phyloP scores from a whole-genome alignment of 148 eudicot species.

The Beta vulgaris region DNA sequence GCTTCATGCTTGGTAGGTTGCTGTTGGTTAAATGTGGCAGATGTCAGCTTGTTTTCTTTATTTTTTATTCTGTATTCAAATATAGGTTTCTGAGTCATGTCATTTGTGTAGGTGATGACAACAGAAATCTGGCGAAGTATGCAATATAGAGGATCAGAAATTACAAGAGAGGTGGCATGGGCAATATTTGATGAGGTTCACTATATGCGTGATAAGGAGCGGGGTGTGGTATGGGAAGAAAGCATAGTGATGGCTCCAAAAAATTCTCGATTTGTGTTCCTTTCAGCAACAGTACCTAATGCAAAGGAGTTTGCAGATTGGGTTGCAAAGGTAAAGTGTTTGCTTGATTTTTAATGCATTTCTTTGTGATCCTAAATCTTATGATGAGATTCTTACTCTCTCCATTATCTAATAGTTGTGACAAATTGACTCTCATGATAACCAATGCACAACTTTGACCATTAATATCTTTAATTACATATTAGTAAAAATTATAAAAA shows the following conservation, averaged over 20 bases:
- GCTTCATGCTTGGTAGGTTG: conserved; percentile 93
- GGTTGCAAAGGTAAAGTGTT: conserved; percentile 82
- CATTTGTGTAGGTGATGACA: conserved; percentile 80
- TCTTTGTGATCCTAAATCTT: neutral
- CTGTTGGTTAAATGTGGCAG: conserved; percentile 1
- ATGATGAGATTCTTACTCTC: too few relatives aligned
- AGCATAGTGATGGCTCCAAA: conserved; percentile 99
- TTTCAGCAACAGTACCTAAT: conserved; percentile 98
- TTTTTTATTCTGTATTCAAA: too few relatives aligned
- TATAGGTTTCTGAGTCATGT: conserved; percentile 8
- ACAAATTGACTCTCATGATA: too few relatives aligned
- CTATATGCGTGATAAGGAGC: conserved; percentile 98
- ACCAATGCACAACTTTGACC: too few relatives aligned
- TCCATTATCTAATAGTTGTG: too few relatives aligned
- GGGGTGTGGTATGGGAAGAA: conserved; percentile 99
- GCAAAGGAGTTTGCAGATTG: conserved; percentile 99
- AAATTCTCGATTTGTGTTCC: conserved; percentile 90
- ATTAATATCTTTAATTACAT: too few relatives aligned
- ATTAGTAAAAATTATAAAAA: too few relatives aligned
- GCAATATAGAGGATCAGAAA: conserved; percentile 98
- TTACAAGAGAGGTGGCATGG: conserved; percentile 95
- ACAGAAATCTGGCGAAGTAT: conserved; percentile 99
- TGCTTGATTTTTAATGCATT: neutral
- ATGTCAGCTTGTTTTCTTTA: conserved; percentile 3
- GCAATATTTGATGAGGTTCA: conserved; percentile 98